Evolutionary conservation across 1,284 basidiomycete species (phyloP), one percentile per base, ranked within the genome.

Genomic region (Pseudozyma pruni): DNA sequence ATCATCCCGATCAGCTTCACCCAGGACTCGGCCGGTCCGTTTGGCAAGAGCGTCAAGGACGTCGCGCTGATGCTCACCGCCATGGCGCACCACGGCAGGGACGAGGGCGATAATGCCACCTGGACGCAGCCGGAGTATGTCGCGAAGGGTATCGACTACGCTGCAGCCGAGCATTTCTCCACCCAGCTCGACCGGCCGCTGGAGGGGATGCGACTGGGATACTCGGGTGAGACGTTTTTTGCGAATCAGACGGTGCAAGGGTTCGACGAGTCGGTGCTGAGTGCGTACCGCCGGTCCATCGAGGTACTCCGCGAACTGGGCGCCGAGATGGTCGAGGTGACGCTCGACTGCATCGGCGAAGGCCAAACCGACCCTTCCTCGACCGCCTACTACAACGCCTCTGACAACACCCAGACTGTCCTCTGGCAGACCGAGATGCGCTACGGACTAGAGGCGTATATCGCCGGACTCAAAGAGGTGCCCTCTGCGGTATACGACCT

Each of bases 11-110:
- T 69, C 22, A 66, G 62, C 20, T 34, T 25, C 0, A 66, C 60
- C 3, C 72, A 71, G 25, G 72, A 74, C 41, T 61, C 67, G 27
- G 61, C 53, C 1, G 72, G 72, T 6, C 60, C 64, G 7, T 61
- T 71, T 34, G 68, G 39, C 1, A 48, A 42, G 39, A 64, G 56
- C 4, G 72, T 74, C 11, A 52, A 56, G 23, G 72, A 74, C 22
- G 69, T 71, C 7, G 63, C 69, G n/a, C 31, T 43, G 23, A 39
- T 74, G 17, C 37, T 74, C 19, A 62, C 62, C 16, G 63, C 60
- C 20, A 72, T 74, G 59, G 63, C 63, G 10, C 40, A 56, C 13
- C 48, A 56, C 25, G 64, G 64, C 3, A 40, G 46, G 19, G 64
- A 68, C 25, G 41, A 54, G 13, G 63, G 45, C 6, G 70, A 73